phyloP scores from a whole-genome alignment of 2,329 filamentous ascomycete genomes.

The Monilinia polystroma region DNA sequence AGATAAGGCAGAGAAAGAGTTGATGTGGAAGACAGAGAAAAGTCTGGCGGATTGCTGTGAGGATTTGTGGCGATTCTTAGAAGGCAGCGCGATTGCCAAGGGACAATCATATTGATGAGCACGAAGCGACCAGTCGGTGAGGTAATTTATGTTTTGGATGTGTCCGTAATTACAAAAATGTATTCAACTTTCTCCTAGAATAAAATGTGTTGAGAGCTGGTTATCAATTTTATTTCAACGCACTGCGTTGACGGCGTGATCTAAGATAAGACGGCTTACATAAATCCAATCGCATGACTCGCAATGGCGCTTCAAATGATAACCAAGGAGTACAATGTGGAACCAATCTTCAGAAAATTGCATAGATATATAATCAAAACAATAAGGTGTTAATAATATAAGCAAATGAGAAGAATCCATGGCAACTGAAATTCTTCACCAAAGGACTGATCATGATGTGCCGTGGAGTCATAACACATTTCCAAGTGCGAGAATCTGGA shows the following conservation, averaged over 20 bases:
- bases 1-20: slow-evolving; percentile 43
- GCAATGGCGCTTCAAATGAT: too few species aligned
- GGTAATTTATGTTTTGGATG: not conserved
- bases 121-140: not conserved
- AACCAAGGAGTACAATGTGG: not conserved
- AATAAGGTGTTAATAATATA: not conserved
- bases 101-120: slow-evolving; percentile 1
- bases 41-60: slow-evolving; percentile 32
- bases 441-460: too few species aligned
- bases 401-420: too few species aligned
- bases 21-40: slow-evolving; percentile 45
- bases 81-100: slow-evolving; percentile 21
- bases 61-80: slow-evolving; percentile 34
- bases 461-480: not conserved
- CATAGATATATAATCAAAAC: not conserved
- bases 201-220: not conserved
- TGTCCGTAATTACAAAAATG: not conserved
- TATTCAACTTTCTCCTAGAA: not conserved
- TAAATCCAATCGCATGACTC: not conserved
- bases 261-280: slow-evolving; percentile 19
- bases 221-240: not conserved
- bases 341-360: not conserved
- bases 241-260: not conserved
- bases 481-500: not conserved
- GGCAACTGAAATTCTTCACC: not conserved